Percentiles rank a stretch among this genome's conserved stretches.
phyloP scores from a whole-genome alignment of 2,329 filamentous ascomycete genomes.

The Lachnellula hyalina region DNA sequence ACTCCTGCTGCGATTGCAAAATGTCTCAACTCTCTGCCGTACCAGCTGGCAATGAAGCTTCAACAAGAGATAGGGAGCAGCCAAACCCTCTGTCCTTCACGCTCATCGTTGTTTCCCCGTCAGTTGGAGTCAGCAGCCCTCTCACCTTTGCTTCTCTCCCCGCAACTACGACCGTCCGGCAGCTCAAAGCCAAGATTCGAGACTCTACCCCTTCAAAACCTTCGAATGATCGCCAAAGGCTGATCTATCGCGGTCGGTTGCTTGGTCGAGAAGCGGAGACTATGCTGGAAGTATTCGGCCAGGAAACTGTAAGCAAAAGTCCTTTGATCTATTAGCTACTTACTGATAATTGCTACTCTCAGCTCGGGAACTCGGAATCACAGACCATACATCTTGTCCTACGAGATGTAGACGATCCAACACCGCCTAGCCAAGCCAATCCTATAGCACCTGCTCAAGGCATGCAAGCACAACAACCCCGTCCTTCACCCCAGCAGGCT shows the following conservation, averaged over 20 bases:
- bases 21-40: constrained; percentile 20
- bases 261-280: constrained; percentile 50
- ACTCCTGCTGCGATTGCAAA: neutral
- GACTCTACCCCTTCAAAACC: constrained; percentile 46
- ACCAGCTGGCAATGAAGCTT: constrained; percentile 8
- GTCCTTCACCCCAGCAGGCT: constrained; percentile 23
- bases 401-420: constrained; percentile 32
- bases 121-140: constrained; percentile 46
- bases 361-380: constrained; percentile 42
- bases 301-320: constrained; percentile 34
- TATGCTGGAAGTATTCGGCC: constrained; percentile 52
- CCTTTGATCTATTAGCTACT: neutral
- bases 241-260: constrained; percentile 57
- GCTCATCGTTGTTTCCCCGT: constrained; percentile 55
- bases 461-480: constrained; percentile 20
- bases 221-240: constrained; percentile 48
- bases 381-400: constrained; percentile 52
- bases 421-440: constrained; percentile 19
- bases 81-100: constrained; percentile 38
- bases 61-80: constrained; percentile 18
- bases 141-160: constrained; percentile 45
- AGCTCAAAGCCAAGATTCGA: constrained; percentile 55
- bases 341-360: constrained; percentile 6
- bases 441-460: constrained; percentile 14
- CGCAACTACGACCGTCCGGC: constrained; percentile 46